Evolutionary conservation across 2,329 filamentous ascomycete species (phyloP), one percentile per base, ranked within the genome.

Genomic region (Alternaria novae-zelandiae): DNA sequence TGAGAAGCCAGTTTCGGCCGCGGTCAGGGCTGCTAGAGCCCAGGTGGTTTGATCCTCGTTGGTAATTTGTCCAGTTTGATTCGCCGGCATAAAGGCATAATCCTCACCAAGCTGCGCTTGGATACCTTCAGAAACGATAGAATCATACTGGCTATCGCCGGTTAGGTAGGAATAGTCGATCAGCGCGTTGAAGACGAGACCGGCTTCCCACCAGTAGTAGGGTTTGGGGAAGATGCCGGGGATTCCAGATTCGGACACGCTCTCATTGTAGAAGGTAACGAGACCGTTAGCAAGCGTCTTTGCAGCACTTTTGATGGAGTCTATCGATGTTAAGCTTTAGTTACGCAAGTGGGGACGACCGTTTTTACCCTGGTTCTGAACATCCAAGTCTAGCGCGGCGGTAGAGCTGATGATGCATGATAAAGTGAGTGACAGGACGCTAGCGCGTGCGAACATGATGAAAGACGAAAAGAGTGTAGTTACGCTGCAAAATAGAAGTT

Each of bases 11-110:
- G 86, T 83, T 78, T 93, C 90, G 3, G 90, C 88, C 0, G 90
- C 90, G 2, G 88, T 82, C 72, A 93, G 83, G 54, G 88, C 86
- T 11, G 88, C 84, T 26, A 91, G 88, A 6, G 84, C 88, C 90
- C 90, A 93, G 70, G 89, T 90, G 50, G 87, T 88, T 72, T 92
- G 89, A 73, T 92, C 90, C 66, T 92, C 90, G 70, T 93, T 93
- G 43, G 89, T 89, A 70, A 91, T 56, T 12, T 9, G 51, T 23
- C 63, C 69, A 20, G 76, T 75, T 59, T 79, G 76, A 47, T 79
- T 78, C n/a, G 25, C 6, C 12, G 81, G 79, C 75, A 83, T 79
- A 69, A 77, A 83, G 61, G 81, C 75, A 54, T 79, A 71, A 20
- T 74, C 65, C 2, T 79, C 74, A n/a, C 80, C 49, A 69, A 68